Evolutionary conservation across 352 stramenopile genomes (phyloP).

Genomic region (Phytophthora boehmeriae): DNA sequence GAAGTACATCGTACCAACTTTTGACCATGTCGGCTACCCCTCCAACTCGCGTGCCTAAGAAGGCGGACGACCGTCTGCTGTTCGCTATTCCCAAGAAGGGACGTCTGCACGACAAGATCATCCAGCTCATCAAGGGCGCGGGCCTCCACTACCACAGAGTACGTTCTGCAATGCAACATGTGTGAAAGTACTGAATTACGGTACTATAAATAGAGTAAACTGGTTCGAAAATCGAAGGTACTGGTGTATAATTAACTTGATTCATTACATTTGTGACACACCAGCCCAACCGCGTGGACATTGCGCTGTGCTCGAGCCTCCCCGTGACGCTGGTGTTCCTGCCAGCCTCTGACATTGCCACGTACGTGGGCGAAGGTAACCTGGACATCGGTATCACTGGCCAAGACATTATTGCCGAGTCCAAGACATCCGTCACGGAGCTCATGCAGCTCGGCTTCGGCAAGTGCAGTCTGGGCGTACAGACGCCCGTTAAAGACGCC

Average conservation of each 20-base stretch:
- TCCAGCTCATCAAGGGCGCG: slow-evolving; percentile 95
- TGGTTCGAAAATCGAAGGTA: neutral
- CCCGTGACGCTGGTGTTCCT: slow-evolving; percentile 98
- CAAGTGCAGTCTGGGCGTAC: slow-evolving; percentile 95
- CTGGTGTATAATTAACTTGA: neutral
- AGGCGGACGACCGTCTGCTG: slow-evolving; percentile 71
- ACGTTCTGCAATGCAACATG: slow-evolving; percentile 15
- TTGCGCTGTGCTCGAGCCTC: slow-evolving; percentile 93
- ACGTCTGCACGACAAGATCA: slow-evolving; percentile 95
- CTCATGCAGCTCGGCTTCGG: slow-evolving; percentile 96
- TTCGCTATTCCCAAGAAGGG: slow-evolving; percentile 99
- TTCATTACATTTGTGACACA: neutral
- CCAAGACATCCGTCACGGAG: slow-evolving; percentile 88
- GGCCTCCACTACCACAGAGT: slow-evolving; percentile 96
- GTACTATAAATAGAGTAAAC: neutral
- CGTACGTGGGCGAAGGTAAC: slow-evolving; percentile 98
- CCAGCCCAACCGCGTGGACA: slow-evolving; percentile 88
- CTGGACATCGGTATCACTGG: slow-evolving; percentile 99
- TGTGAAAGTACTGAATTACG: neutral
- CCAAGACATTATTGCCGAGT: slow-evolving; percentile 95
- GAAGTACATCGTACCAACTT: neutral
- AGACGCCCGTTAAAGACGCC: slow-evolving; percentile 91
- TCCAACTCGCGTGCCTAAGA: slow-evolving; percentile 17
- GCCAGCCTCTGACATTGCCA: slow-evolving; percentile 96
- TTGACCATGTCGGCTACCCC: slow-evolving; percentile 15